A percentile compares a stretch with the other conserved stretches of the same genome.
These are phyloP conservation scores for Pseudogymnoascus sp. DNA, from an alignment of 2,329 filamentous ascomycete genomes.

Conservation along the genomic window DNA sequence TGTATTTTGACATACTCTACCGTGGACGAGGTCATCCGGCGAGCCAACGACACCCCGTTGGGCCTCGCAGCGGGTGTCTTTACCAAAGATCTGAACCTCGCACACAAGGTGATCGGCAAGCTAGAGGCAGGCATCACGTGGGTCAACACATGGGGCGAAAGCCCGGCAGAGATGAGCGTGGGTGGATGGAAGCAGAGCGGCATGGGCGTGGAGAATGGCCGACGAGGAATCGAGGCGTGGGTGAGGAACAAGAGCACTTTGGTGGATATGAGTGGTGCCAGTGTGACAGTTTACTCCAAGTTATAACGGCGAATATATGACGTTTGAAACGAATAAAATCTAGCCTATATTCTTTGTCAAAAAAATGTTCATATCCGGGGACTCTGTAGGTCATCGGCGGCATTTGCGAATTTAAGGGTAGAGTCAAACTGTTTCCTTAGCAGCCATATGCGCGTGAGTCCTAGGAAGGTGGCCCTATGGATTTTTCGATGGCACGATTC, in stretches of 20 bases:
- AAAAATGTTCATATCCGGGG: too few species aligned
- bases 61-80: conserved; percentile 83
- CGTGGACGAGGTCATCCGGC: conserved; percentile 59
- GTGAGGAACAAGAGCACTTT: conserved; percentile 81
- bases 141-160: conserved; percentile 93
- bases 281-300: conserved; percentile 68
- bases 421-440: too few species aligned
- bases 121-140: conserved; percentile 83
- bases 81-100: conserved; percentile 64
- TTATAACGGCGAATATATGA: conserved; percentile 15
- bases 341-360: too few species aligned
- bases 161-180: conserved; percentile 84
- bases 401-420: too few species aligned
- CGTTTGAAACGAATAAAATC: not conserved
- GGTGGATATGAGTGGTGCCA: conserved; percentile 65
- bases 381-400: too few species aligned
- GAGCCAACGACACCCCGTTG: conserved; percentile 71
- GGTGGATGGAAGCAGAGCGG: conserved; percentile 91
- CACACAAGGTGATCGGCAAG: conserved; percentile 62
- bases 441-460: too few species aligned
- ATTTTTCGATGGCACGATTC: not conserved
- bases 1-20: conserved; percentile 67
- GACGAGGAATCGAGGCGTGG: conserved; percentile 73
- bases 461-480: too few species aligned
- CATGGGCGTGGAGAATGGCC: conserved; percentile 79